Evolutionary conservation across 768 basidiomycete genomes (phyloP), one percentile per base, ranked within the genome.

Genomic region (Tylopilus sp.): DNA sequence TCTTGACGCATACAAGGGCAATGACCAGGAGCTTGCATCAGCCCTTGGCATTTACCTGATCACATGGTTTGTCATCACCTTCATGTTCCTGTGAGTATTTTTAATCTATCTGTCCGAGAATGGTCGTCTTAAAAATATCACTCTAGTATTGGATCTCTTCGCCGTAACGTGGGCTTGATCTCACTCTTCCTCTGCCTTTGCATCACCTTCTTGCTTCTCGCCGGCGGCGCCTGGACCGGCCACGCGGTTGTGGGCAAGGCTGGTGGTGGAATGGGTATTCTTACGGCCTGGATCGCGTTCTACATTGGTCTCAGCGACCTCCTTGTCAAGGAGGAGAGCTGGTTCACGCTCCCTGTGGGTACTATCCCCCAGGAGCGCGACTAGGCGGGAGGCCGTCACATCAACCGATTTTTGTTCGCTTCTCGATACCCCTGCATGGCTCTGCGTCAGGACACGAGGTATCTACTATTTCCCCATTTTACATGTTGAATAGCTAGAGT

Each of bases 31-130:
- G 59, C 63, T 86, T 12, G 43, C 58, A 6, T 76, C 78, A 43
- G 90, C 87, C 0, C 59, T 93, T 12, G 89, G 85, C 3, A 85
- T 92, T 51, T 92, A 79, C 71, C 75, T 92, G 22, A 73, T 81
- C 41, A 73, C 81, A 17, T 93, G 91, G 91, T 79, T 79, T 60
- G 68, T 89, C 53, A 71, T 91, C 28, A 88, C 90, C 0, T 76
- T 80, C 68, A 67, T 88, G 61, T 73, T 90, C 57, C 53, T 83
- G 88, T 90, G 48, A 59, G 82, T 55, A 7, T 7, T 1, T 7
- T 13, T 18, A 18, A 1, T 11, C 8, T 10, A 4, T 38, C 4
- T 4, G 7, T 21, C 8, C 2, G 11, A n/a, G n/a, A 2, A 22
- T 0, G 10, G 9, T 12, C 4, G 3, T 26, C 1, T 36, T 62